These are phyloP conservation scores for Backusella sp. DNA, from an alignment of 192 early-diverging fungal species.

Conservation along the genomic window DNA sequence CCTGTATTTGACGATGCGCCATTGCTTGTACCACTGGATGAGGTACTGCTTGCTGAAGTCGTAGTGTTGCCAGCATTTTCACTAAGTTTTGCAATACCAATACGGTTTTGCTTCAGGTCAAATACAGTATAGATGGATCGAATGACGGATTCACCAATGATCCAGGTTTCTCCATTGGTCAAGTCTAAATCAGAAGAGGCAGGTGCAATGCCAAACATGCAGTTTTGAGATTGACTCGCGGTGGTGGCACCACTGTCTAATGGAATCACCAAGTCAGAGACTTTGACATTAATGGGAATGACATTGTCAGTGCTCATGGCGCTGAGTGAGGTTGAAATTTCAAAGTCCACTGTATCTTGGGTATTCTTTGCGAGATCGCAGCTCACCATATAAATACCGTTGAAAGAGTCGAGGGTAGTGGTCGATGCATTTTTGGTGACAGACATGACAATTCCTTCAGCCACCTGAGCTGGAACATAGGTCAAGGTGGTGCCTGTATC, in stretches of 20 bases:
- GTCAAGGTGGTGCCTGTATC: constrained; percentile 31
- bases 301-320: background rate
- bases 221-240: background rate
- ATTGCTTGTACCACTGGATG: background rate
- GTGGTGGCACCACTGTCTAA: constrained; percentile 16
- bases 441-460: background rate
- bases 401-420: constrained; percentile 12
- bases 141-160: constrained; percentile 25
- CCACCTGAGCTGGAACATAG: constrained; percentile 7
- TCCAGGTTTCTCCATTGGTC: constrained; percentile 17
- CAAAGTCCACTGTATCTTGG: background rate
- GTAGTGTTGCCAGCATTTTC: background rate
- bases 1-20: background rate
- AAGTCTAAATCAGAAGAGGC: background rate
- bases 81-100: constrained; percentile 22
- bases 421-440: background rate
- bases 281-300: constrained; percentile 17
- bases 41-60: background rate
- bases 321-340: constrained; percentile 2
- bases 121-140: constrained; percentile 25
- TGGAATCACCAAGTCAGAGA: constrained; percentile 19
- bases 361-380: constrained; percentile 4
- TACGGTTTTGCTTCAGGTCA: constrained; percentile 28
- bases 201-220: constrained; percentile 36
- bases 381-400: constrained; percentile 14